Percentiles rank a stretch among this genome's conserved stretches.
These are phyloP conservation scores for Tirmania nivea DNA, from an alignment of 495 filamentous ascomycete genomes.

Conservation along the genomic window DNA sequence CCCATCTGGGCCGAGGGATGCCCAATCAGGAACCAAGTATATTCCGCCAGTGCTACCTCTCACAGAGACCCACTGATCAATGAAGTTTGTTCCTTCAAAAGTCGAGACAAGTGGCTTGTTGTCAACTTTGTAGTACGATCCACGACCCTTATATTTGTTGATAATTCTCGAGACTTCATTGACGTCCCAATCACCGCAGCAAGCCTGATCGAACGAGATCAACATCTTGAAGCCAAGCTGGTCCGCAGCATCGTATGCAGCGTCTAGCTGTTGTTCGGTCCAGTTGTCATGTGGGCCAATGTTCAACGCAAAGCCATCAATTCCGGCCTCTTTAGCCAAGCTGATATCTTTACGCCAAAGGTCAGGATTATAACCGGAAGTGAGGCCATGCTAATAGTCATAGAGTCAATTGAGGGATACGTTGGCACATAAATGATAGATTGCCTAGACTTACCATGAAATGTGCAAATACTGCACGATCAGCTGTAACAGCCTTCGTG, in stretches of 20 bases:
- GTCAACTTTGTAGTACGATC: constrained; percentile 34
- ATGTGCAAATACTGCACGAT: constrained; percentile 23
- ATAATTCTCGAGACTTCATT: constrained; percentile 35
- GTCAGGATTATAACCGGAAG: constrained; percentile 22
- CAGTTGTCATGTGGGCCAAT: constrained; percentile 33
- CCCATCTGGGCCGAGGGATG: constrained; percentile 23
- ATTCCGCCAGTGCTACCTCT: constrained; percentile 21
- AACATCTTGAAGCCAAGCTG: constrained; percentile 37
- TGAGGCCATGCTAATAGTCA: constrained; percentile 21
- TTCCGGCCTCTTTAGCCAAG: constrained; percentile 36
- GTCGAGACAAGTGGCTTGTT: constrained; percentile 45
- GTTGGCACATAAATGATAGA: neutral
- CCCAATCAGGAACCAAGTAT: constrained; percentile 30
- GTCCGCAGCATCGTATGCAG: constrained; percentile 36
- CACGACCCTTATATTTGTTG: constrained; percentile 30
- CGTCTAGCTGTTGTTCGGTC: constrained; percentile 27
- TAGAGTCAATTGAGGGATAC: neutral
- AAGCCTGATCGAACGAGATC: constrained; percentile 46
- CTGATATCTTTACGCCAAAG: constrained; percentile 40
- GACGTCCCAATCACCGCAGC: constrained; percentile 31
- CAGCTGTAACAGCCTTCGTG: neutral
- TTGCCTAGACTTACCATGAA: constrained; percentile 22
- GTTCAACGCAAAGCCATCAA: constrained; percentile 56
- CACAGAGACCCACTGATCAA: constrained; percentile 27
- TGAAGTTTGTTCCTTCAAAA: constrained; percentile 36